Evolutionary conservation across 202 grass and related monocot species (phyloP), one percentile per base, ranked within the genome.

Genomic region (Eragrostis tef): DNA sequence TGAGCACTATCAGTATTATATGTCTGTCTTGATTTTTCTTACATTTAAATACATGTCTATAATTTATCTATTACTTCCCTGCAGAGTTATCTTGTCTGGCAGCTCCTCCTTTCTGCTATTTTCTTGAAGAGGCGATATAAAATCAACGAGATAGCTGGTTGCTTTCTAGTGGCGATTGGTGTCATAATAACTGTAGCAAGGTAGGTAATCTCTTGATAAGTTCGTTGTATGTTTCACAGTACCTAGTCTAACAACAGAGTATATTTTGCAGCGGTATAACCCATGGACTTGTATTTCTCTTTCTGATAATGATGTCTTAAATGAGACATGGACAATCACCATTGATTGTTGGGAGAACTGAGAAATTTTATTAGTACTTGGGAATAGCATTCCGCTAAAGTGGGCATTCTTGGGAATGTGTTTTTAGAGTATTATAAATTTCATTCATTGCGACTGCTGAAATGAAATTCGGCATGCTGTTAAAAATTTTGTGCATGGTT

Each of bases 51-150:
- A 17, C 70, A 9, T 65, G 42, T 70, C 14, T 73, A 50, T 86
- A 88, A 85, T 79, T 61, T 17, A 43, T 86, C 54, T 70, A 39
- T 60, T 80, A 74, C 58, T 88, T 91, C 31, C 54, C 81, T 95
- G 83, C 85, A 99, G 93, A 95, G 83, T 14, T 95, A 93, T 88
- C 96, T 99, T 69, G 96, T 99, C 61, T 99, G 93, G 93, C 92
- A 99, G 73, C 89, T 99, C 83, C 11, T 99, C 74, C 79, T 93
- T 67, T 99, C 96, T 76, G 89, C 87, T 88, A 90, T 95, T 74
- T 95, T 99, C 68, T 84, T 99, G 57, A 91, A 90, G 83, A 90
- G 93, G 61, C 88, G 80, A n/a, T 99, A 93, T 79, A 91, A 78
- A 79, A 78, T 90, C 57, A 99, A 95, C 79, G 82, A 99, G 87